These are phyloP conservation scores for Aspergillus sclerotialis DNA, from an alignment of 2,329 filamentous ascomycete genomes.

Conservation along the genomic window DNA sequence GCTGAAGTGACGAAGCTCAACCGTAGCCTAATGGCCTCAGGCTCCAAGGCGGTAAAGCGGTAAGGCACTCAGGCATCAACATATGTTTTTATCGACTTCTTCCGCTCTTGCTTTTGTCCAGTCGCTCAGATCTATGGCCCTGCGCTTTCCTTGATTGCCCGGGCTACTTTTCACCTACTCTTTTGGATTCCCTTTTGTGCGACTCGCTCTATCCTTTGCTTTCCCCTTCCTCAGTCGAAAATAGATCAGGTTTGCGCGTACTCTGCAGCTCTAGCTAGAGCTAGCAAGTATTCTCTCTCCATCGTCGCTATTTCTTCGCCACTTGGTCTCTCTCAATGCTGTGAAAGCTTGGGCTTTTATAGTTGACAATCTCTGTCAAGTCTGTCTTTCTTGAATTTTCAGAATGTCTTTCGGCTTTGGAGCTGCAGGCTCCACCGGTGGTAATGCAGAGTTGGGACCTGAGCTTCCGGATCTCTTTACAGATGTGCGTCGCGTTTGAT, in stretches of 20 bases:
- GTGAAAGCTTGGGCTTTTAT: constrained; percentile 23
- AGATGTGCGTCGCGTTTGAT: constrained; percentile 51
- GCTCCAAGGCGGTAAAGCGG: background rate
- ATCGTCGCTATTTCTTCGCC: constrained; percentile 36
- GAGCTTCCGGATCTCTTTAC: constrained; percentile 74
- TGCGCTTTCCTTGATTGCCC: background rate
- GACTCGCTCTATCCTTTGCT: constrained; percentile 4
- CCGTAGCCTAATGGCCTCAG: constrained; percentile 29
- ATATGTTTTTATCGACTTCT: constrained; percentile 3
- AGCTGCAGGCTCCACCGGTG: constrained; percentile 37
- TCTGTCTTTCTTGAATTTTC: constrained; percentile 31
- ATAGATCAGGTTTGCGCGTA: constrained; percentile 38
- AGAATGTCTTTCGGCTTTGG: constrained; percentile 60
- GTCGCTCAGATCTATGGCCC: background rate
- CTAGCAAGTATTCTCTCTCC: constrained; percentile 31
- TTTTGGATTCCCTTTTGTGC: constrained; percentile 6
- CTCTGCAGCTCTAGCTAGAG: constrained; percentile 34
- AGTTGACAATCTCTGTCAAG: constrained; percentile 29
- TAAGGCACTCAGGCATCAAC: constrained; percentile 10
- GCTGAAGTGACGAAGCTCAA: constrained; percentile 39
- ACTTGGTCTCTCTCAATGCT: constrained; percentile 32
- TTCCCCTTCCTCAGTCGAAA: constrained; percentile 17
- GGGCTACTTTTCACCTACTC: background rate
- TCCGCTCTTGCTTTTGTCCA: constrained; percentile 14
- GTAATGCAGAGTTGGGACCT: constrained; percentile 48